Evolutionary conservation across 768 basidiomycete species (phyloP), one percentile per base, ranked within the genome.

Genomic region (Basidioascus undulatus): DNA sequence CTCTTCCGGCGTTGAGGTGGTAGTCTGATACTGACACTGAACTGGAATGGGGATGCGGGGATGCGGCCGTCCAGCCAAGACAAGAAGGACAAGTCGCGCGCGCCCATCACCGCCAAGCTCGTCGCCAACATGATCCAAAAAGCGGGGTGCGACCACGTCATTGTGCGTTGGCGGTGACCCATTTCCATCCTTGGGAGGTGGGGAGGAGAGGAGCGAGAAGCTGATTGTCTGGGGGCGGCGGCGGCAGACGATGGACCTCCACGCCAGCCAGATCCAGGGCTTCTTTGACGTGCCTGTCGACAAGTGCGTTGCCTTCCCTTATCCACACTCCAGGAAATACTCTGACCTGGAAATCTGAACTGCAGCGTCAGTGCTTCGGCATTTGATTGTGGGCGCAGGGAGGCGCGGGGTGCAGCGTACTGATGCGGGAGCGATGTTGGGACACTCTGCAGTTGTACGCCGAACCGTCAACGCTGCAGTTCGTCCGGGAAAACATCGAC

Each of bases 211-310:
- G 16, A 39, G 24, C 27, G 39, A 24, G 41, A 26, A 35, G 33
- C 32, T 42, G 32, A 21, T 44, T 40, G 28, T 30, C 42, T 30
- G 23, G 25, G 33, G n/a, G 16, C 19, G 12, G n/a, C 23, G 10
- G 19, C 32, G 4, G 18, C 48, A 87, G 83, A 96, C 89, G 8
- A 92, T 96, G 84, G 92, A 98, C 62, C 65, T 96, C 44, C 89
- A 98, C 56, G 92, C 92, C 25, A 89, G 84, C 2, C 92, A 98
- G 56, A 96, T 98, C 47, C 92, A 98, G 62, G 92, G 92, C 6
- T 98, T 98, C 65, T 98, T 98, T 59, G 89, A 96, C 59, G 87
- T 96, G 33, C 92, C 92, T 7, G 89, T 94, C 53, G 92, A 98
- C 68, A 96, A 98, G 83, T 89, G 57, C 69, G 83, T 72, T 27